Evolutionary conservation across 2,329 filamentous ascomycete species (phyloP).

Genomic region (Lachnellula willkommii): DNA sequence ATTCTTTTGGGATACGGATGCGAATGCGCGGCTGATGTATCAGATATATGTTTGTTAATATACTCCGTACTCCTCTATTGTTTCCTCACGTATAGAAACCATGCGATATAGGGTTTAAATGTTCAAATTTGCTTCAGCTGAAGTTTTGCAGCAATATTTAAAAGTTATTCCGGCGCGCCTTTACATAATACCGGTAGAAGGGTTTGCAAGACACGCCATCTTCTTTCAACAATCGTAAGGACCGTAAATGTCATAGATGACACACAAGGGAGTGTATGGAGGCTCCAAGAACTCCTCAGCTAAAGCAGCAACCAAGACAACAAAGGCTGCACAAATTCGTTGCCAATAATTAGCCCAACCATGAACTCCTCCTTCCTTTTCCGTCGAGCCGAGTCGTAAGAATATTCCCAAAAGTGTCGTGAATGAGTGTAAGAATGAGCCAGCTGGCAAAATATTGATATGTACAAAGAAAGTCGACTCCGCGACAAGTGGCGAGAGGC

Average conservation of each 20-base stretch:
- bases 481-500: background rate
- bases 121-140: slow-evolving; percentile 1
- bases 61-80: background rate
- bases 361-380: slow-evolving; percentile 17
- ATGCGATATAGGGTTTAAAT: background rate
- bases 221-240: slow-evolving; percentile 9
- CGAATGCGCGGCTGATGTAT: background rate
- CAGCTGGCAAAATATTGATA: slow-evolving; percentile 19
- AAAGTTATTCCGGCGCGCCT: background rate
- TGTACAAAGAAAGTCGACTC: slow-evolving; percentile 19
- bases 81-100: background rate
- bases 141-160: slow-evolving; percentile 1
- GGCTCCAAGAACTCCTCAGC: slow-evolving; percentile 5
- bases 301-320: background rate
- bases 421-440: slow-evolving; percentile 25
- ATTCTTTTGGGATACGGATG: background rate
- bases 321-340: background rate
- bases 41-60: background rate
- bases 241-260: slow-evolving; percentile 15
- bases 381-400: slow-evolving; percentile 9
- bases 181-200: background rate
- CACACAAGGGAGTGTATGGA: slow-evolving; percentile 14
- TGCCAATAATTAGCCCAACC: slow-evolving; percentile 2
- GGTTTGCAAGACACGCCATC: slow-evolving; percentile 1
- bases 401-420: slow-evolving; percentile 14